phyloP scores from a whole-genome alignment of 306 rosid genomes.

The Quercus gilva region DNA sequence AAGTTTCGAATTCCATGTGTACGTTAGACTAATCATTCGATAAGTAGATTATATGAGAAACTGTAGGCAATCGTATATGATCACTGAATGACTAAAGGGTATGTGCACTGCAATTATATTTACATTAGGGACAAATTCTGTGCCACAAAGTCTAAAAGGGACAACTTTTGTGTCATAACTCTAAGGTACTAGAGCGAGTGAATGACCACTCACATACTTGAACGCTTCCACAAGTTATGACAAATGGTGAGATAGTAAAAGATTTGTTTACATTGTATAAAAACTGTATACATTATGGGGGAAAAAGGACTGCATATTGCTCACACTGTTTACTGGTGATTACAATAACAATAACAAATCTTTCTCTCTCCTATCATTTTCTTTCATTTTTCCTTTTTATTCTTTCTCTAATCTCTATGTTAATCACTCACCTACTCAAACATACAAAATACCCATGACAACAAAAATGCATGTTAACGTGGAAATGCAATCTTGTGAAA shows the following conservation, averaged over 20 bases:
- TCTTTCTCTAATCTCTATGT: conserved; percentile 53
- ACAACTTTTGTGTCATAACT: no score
- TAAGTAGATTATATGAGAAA: conserved; percentile 14
- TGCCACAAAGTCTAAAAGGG: no score
- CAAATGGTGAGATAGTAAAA: no score
- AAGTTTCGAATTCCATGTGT: not conserved
- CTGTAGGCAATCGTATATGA: not conserved
- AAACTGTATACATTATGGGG: not conserved
- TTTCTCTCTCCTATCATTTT: conserved; percentile 25
- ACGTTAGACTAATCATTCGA: not conserved
- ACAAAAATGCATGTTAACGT: conserved; percentile 37
- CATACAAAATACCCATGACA: conserved; percentile 26
- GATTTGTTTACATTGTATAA: no score
- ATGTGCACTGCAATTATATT: conserved; percentile 2
- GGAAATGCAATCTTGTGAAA: conserved; percentile 33
- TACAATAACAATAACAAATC: conserved; percentile 50
- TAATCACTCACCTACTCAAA: conserved; percentile 56
- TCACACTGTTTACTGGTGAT: conserved; percentile 40
- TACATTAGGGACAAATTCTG: no score
- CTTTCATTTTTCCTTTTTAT: conserved; percentile 38
- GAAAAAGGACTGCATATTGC: conserved; percentile 21
- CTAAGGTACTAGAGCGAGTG: no score
- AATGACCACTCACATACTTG: no score
- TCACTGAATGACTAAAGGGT: not conserved
- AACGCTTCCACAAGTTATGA: conserved; percentile 36